Evolutionary conservation across 495 filamentous ascomycete species (phyloP), one percentile per base, ranked within the genome.

Genomic region (Ascodesmis nigricans): DNA sequence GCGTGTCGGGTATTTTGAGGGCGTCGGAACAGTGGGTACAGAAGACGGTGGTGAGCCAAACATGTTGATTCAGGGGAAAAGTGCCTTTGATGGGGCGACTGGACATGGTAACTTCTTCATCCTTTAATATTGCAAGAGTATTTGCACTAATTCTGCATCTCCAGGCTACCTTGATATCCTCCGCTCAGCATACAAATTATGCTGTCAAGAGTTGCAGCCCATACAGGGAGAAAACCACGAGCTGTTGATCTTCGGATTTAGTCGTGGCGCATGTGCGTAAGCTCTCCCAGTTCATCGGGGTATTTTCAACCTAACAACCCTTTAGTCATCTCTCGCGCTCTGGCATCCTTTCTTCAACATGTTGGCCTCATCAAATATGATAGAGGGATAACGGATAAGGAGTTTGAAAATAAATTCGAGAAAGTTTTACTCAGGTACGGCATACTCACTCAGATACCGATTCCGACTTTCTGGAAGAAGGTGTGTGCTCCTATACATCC

Each of bases 261-360:
- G 39, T 41, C 16, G 26, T 16, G 42, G 42, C 17, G 42, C 42
- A 19, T 45, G 42, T 42, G 42, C 37, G 39, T 2, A 10, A 23
- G n/a, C 17, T n/a, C 7, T 25, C 11, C 11, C 23, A 25, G 11
- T 6, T 6, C 11, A 25, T 25, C 13, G 15, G 14, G 3, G 13
- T 6, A 13, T 14, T 19, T 21, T 9, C 13, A 13, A 21, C 8
- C 27, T 31, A 11, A 38, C 1, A 3, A 10, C 13, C 20, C 3
- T 2, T n/a, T 6, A 47, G 42, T 45, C 35, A 45, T 47, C 14
- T 28, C 36, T 5, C 36, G 44, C 14, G 42, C 44, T 16, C 39
- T 45, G 27, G 37, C 42, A 17, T 47, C 44, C 3, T 22, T 47
- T n/a, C 33, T 45, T 15, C 32, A 45, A 15, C 32, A 47, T 35